A percentile compares a stretch with the other conserved stretches of the same genome.
These are phyloP conservation scores for Naganishia vishniacii DNA, from an alignment of 768 basidiomycete species.

Conservation along the genomic window DNA sequence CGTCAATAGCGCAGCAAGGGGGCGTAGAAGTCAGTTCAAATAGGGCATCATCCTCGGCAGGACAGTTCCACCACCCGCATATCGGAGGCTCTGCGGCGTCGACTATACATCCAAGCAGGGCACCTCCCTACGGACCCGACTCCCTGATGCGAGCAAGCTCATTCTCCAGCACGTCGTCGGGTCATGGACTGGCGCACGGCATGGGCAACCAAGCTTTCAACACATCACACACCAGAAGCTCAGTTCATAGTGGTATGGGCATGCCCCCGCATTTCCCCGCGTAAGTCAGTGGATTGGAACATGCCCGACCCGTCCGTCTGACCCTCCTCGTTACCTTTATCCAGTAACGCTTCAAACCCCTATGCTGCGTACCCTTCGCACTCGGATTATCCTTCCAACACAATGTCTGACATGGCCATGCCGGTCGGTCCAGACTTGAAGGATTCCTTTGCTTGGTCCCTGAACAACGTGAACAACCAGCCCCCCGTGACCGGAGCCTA, in stretches of 20 bases:
- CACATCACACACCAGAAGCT: constrained; percentile 3
- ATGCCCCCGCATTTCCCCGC: background rate
- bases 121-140: background rate
- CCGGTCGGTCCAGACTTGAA: background rate
- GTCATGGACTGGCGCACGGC: constrained; percentile 5
- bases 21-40: background rate
- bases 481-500: constrained; percentile 6
- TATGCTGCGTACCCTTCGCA: background rate
- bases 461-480: constrained; percentile 15
- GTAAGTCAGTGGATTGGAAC: too few species aligned
- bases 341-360: background rate
- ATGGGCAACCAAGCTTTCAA: constrained; percentile 9
- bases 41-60: background rate
- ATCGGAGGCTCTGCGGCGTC: background rate
- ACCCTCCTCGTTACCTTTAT: background rate
- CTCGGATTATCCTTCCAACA: background rate
- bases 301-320: too few species aligned
- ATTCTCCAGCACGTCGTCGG: constrained; percentile 9
- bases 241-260: background rate
- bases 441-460: constrained; percentile 12
- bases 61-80: background rate
- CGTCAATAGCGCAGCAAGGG: background rate
- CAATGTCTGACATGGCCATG: background rate
- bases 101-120: background rate
- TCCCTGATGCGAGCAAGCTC: constrained; percentile 1